Conservation (phyloP, 2,329 filamentous ascomycete species). For the Diplodia seriata region DNA sequence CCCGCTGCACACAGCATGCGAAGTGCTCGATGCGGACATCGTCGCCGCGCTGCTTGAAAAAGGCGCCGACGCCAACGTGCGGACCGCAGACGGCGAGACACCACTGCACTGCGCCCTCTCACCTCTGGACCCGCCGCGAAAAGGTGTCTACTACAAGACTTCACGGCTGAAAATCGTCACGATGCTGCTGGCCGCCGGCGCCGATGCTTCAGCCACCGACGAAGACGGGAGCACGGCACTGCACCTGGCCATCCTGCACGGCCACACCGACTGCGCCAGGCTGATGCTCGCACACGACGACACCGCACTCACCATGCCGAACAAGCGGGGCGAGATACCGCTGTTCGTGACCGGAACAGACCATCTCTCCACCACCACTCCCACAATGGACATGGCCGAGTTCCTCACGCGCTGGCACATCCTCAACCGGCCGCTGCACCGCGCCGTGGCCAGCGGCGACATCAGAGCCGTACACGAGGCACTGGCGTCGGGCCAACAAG, state of each 20-base stretch:
- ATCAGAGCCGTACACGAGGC: background rate
- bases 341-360: conserved; percentile 4
- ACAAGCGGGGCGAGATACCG: conserved; percentile 21
- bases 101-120: conserved; percentile 17
- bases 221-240: conserved; percentile 5
- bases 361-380: background rate
- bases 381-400: conserved; percentile 10
- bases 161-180: conserved; percentile 3
- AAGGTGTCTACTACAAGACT: background rate
- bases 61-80: conserved; percentile 1
- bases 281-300: background rate
- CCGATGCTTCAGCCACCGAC: background rate
- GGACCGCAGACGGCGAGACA: conserved; percentile 2
- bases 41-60: conserved; percentile 20
- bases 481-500: background rate
- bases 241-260: conserved; percentile 19
- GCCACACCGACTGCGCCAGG: conserved; percentile 13
- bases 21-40: conserved; percentile 8
- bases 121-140: background rate
- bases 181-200: conserved; percentile 3
- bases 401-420: conserved; percentile 22
- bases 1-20: conserved; percentile 14
- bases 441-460: background rate
- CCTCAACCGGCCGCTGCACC: conserved; percentile 22
- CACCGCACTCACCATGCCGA: conserved; percentile 4